A percentile compares a stretch with the other conserved stretches of the same genome.
Evolutionary conservation across 2,329 filamentous ascomycete genomes (phyloP).

Genomic region (Colletotrichum sp.): DNA sequence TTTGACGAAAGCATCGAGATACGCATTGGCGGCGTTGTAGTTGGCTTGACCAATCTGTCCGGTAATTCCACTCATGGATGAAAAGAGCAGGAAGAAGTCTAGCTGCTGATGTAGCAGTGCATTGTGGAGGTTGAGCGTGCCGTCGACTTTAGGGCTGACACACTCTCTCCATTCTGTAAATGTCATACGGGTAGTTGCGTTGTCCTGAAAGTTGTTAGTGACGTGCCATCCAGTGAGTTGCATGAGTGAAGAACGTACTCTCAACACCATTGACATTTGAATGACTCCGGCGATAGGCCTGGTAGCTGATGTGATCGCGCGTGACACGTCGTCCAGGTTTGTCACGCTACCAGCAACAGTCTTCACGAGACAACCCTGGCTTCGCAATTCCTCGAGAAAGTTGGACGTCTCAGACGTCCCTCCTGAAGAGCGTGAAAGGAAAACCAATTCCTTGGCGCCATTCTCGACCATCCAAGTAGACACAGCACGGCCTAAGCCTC

Average conservation of each 20-base stretch:
- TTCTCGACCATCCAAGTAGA: background rate
- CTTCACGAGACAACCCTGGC: background rate
- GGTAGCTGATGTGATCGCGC: background rate
- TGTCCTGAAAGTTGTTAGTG: background rate
- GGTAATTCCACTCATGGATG: background rate
- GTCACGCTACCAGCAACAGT: background rate
- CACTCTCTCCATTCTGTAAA: background rate
- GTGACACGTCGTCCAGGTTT: background rate
- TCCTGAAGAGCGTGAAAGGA: background rate
- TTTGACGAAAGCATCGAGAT: background rate
- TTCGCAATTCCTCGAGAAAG: background rate
- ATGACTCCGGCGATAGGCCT: background rate
- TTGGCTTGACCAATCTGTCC: slow-evolving; percentile 30
- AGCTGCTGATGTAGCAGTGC: background rate
- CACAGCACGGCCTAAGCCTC: background rate
- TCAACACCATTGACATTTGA: background rate
- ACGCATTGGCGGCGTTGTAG: slow-evolving; percentile 32
- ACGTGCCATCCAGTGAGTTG: background rate
- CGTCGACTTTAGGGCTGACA: background rate
- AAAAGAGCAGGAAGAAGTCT: background rate
- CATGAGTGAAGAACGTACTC: background rate
- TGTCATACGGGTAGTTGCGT: background rate
- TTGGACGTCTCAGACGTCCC: background rate
- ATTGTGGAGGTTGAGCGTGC: background rate
- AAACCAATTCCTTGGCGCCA: background rate